Evolutionary conservation across 2,329 filamentous ascomycete species (phyloP).

Genomic region (Xylariaceae sp.): DNA sequence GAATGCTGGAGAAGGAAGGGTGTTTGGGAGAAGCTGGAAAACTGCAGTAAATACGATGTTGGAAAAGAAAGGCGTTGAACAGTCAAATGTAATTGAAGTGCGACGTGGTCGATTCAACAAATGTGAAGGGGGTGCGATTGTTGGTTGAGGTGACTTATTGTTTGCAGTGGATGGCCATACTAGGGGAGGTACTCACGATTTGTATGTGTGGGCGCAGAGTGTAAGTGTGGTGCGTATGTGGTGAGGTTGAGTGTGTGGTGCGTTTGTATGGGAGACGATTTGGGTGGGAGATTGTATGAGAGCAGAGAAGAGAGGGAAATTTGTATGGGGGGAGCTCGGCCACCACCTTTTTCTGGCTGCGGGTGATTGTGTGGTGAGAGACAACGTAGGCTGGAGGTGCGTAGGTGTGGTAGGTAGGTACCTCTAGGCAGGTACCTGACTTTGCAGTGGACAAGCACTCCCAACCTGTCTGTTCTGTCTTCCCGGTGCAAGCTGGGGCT

Average conservation of each 20-base stretch:
- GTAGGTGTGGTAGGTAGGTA: constrained; percentile 17
- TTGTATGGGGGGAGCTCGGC: constrained; percentile 49
- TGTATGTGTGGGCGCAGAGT: constrained; percentile 16
- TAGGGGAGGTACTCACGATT: constrained; percentile 49
- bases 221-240: constrained; percentile 23
- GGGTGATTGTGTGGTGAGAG: constrained; percentile 51
- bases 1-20: too few relatives aligned
- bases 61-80: too few relatives aligned
- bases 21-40: neutral
- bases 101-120: constrained; percentile 6
- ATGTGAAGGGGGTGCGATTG: constrained; percentile 1
- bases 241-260: constrained; percentile 38
- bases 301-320: constrained; percentile 49
- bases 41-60: constrained; percentile 11
- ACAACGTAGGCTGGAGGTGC: constrained; percentile 26
- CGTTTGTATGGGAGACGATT: constrained; percentile 48
- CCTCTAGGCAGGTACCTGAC: constrained; percentile 2
- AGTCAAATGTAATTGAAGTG: constrained; percentile 9
- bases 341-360: constrained; percentile 59
- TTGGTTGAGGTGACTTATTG: constrained; percentile 36
- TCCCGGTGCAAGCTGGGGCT: neutral
- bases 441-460: constrained; percentile 3
- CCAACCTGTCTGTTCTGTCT: constrained; percentile 1
- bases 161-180: constrained; percentile 35
- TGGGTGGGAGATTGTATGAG: constrained; percentile 56